Conservation (phyloP, 352 stramenopile genomes). For the Globisporangium parvum region DNA sequence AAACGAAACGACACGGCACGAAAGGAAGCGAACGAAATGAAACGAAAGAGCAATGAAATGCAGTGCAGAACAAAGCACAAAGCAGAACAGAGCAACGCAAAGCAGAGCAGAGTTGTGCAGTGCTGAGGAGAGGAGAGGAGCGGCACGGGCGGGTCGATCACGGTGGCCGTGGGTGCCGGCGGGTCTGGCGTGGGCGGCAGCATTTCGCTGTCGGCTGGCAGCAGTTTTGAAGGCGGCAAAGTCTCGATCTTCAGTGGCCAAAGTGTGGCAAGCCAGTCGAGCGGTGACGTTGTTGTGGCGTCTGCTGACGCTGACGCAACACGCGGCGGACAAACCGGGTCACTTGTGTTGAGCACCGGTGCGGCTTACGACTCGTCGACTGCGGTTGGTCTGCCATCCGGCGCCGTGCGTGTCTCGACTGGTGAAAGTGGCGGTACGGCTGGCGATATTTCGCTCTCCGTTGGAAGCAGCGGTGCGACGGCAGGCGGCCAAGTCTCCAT, state of each 20-base stretch:
- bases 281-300: constrained; percentile 1
- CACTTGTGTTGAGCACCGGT: constrained; percentile 3
- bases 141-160: constrained; percentile 24
- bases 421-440: constrained; percentile 9
- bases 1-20: too few species aligned
- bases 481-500: constrained; percentile 10
- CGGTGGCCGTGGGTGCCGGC: constrained; percentile 21
- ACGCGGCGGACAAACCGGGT: neutral
- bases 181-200: constrained; percentile 16
- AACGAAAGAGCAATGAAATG: too few species aligned
- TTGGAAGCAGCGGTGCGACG: constrained; percentile 10
- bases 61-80: too few species aligned
- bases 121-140: too few species aligned
- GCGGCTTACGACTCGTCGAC: constrained; percentile 6
- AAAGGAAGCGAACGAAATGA: too few species aligned
- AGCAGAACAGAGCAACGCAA: too few species aligned
- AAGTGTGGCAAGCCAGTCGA: neutral
- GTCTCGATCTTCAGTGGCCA: neutral
- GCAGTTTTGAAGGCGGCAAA: neutral
- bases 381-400: constrained; percentile 10
- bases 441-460: constrained; percentile 15
- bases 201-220: constrained; percentile 17
- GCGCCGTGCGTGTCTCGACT: constrained; percentile 2
- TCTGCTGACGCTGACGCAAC: neutral
- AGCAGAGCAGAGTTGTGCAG: too few species aligned